Conservation (phyloP, 1,284 basidiomycete genomes). For the Microbotryomycetes sp. region DNA sequence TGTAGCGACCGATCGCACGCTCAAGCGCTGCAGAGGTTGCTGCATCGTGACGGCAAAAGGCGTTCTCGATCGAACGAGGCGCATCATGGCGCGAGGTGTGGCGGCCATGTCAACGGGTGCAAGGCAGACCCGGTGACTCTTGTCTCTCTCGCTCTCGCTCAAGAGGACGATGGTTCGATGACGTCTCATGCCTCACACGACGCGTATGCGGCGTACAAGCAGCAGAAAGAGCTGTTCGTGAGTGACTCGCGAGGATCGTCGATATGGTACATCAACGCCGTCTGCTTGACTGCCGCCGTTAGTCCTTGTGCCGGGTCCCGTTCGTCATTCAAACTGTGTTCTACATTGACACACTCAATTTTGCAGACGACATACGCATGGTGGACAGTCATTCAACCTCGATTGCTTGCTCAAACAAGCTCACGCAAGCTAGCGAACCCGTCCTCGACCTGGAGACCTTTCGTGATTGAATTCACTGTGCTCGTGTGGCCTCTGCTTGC, state of each 20-base stretch:
- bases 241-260: conserved; percentile 71
- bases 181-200: background rate
- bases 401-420: conserved; percentile 37
- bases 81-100: background rate
- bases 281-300: conserved; percentile 67
- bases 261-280: conserved; percentile 63
- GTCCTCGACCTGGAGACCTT: background rate
- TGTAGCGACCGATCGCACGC: background rate
- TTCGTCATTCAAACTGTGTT: conserved; percentile 1
- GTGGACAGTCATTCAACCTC: conserved; percentile 56
- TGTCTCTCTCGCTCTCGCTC: conserved; percentile 1
- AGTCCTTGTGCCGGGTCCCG: conserved; percentile 42
- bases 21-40: background rate
- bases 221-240: conserved; percentile 79
- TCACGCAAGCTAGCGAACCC: conserved; percentile 1
- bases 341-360: background rate
- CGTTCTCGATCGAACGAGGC: background rate
- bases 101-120: no score
- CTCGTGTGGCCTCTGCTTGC: conserved; percentile 70
- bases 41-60: background rate
- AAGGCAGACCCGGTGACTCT: no score
- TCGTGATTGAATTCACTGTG: conserved; percentile 55
- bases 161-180: conserved; percentile 13
- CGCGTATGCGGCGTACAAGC: conserved; percentile 55
- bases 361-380: conserved; percentile 62